phyloP scores from a whole-genome alignment of 768 basidiomycete genomes.

The Artomyces pyxidatus region DNA sequence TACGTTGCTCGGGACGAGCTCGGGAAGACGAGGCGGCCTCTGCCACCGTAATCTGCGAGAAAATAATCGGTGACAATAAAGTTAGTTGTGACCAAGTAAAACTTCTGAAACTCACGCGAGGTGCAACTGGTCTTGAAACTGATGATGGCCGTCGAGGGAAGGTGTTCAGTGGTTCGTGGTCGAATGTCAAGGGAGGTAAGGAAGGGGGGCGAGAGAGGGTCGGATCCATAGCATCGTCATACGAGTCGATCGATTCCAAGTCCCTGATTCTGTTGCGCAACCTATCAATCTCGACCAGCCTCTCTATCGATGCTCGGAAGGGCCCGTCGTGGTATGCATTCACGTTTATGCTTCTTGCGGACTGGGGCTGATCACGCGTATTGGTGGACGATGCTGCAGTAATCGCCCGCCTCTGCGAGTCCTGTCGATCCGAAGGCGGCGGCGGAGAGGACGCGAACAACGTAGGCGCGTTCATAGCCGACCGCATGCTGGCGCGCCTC shows the following conservation, averaged over 20 bases:
- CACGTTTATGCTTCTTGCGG: constrained; percentile 15
- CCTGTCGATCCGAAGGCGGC: not conserved
- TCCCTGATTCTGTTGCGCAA: constrained; percentile 11
- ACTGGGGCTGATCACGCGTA: not conserved
- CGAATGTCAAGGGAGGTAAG: constrained; percentile 14
- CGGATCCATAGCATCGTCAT: not conserved
- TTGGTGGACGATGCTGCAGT: no score
- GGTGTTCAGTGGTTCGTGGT: constrained; percentile 4
- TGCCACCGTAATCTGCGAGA: no score
- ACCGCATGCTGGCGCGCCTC: not conserved
- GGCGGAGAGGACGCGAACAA: not conserved
- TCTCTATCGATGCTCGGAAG: constrained; percentile 20
- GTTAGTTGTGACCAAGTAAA: no score
- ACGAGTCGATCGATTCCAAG: constrained; percentile 6
- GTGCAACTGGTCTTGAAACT: no score
- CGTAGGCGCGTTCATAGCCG: not conserved
- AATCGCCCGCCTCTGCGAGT: no score
- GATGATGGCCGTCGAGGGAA: constrained; percentile 1
- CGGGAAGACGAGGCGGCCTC: no score
- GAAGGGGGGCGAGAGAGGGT: constrained; percentile 10
- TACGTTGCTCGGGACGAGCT: no score
- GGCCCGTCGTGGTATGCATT: constrained; percentile 22
- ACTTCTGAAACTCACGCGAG: no score
- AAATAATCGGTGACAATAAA: no score
- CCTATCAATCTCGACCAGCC: constrained; percentile 14